phyloP scores from a whole-genome alignment of 345 rosid species.

The Ceriops decandra region DNA sequence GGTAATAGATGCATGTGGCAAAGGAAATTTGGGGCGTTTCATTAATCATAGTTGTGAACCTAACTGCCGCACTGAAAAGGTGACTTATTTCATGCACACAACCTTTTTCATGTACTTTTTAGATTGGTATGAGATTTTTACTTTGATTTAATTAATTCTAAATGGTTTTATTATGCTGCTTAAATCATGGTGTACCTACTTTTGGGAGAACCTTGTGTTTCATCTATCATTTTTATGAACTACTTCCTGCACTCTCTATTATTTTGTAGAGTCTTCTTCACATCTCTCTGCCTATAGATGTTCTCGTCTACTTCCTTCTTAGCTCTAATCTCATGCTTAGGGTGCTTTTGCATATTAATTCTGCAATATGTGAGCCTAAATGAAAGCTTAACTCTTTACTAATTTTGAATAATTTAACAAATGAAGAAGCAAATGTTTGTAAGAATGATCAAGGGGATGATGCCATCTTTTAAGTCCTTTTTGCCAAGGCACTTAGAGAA shows the following conservation, averaged over 20 bases:
- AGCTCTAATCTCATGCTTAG: too few species aligned
- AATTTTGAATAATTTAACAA: too few species aligned
- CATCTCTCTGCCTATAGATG: not conserved
- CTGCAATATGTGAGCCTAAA: too few species aligned
- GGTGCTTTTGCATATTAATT: too few species aligned
- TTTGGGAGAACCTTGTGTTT: not conserved
- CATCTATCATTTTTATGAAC: not conserved
- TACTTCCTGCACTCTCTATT: not conserved
- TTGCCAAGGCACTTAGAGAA: too few species aligned
- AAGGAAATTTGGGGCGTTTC: conserved; percentile 97
- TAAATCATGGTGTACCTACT: not conserved
- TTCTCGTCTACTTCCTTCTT: not conserved
- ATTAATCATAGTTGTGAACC: conserved; percentile 99
- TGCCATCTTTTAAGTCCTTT: too few species aligned
- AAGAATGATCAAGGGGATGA: too few species aligned
- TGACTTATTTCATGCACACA: conserved; percentile 17
- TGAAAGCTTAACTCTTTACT: too few species aligned
- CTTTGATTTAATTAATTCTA: not conserved
- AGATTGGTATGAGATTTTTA: not conserved
- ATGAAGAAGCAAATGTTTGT: too few species aligned
- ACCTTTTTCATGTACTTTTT: not conserved
- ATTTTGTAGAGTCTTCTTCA: not conserved
- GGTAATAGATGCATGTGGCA: conserved; percentile 94
- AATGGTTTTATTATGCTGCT: not conserved
- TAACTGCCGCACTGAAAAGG: conserved; percentile 99